Evolutionary conservation across 352 stramenopile genomes (phyloP), one percentile per base, ranked within the genome.

Genomic region (Saprolegnia parasitica): DNA sequence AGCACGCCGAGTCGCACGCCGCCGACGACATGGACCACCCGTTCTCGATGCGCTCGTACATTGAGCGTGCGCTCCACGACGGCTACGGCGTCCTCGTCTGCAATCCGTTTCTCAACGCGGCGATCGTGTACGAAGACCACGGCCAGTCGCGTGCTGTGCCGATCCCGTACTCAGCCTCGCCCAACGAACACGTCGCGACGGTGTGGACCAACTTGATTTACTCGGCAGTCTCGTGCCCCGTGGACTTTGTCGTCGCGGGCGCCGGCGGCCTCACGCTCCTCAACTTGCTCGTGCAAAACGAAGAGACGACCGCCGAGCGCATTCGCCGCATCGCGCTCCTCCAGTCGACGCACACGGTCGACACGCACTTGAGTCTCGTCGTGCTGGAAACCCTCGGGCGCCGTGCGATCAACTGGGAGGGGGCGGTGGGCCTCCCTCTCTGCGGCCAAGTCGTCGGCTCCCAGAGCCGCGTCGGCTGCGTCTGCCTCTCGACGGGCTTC

Each of bases 351-450:
- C 66, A 72, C 56, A 35, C 42, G 16, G 60, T 72, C 5, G 66
- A 72, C 23, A 72, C 35, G n/a, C 56, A 45, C n/a, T 37, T 68
- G 20, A 91, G 80, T 45, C 83, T 82, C 37, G 82, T 84, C 20
- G 86, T 95, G 40, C 76, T 90, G n/a, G 87, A 93, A 63, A 75
- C 92, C 35, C 78, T 95, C 42, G 87, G 86, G n/a, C 81, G 84
- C 18, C 81, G 87, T 49, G 88, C 87, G 20, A 95, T 95, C 72
- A 95, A 95, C 72, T 95, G 87, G 87, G 87, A 95, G 56, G 84
- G 81, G 6, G 88, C 78, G 11, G 91, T 87, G 26, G 87, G 93
- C 6, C 49, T 61, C 70, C 21, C 66, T 4, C 49, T 72, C 11
- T 66, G 56, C 24, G 56, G 56, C 39, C 66, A 72, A 60, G 56